Percentiles rank a stretch among this genome's conserved stretches.
Evolutionary conservation across 78 protist genomes (phyloP).

Genomic region (Dictyostelium discoideum): DNA sequence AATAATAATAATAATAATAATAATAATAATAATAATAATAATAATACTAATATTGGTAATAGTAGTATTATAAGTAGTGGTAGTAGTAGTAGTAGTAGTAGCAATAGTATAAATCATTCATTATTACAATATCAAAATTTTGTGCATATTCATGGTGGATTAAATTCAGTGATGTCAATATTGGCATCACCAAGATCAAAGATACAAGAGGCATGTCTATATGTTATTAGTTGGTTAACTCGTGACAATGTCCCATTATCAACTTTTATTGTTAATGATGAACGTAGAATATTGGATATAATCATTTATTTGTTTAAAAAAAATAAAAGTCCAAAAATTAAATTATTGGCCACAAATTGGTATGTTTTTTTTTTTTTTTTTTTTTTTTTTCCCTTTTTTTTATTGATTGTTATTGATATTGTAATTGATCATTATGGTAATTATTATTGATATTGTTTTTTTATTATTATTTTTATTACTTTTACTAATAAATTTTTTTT

Average conservation of each 20-base stretch:
- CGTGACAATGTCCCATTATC: conserved; percentile 36
- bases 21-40: neutral
- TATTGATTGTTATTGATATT: too few species aligned
- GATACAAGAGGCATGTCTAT: conserved; percentile 49
- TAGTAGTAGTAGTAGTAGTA: neutral
- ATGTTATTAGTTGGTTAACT: conserved; percentile 50
- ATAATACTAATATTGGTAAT: too few species aligned
- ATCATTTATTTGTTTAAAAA: conserved; percentile 22
- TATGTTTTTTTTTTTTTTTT: neutral
- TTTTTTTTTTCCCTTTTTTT: neutral
- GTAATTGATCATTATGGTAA: neutral
- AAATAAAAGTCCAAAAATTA: conserved; percentile 28
- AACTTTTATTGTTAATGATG: neutral
- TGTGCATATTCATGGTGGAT: conserved; percentile 38
- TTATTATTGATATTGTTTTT: neutral
- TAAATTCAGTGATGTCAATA: conserved; percentile 7
- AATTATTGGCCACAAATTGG: conserved; percentile 64
- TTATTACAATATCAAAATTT: conserved; percentile 30
- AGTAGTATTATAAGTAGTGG: too few species aligned
- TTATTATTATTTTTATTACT: too few species aligned
- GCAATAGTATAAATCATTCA: conserved; percentile 2
- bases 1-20: neutral
- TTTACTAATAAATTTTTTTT: neutral
- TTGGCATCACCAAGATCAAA: conserved; percentile 50
- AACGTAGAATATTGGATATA: conserved; percentile 5